Percentiles rank a stretch among this genome's conserved stretches.
Evolutionary conservation across 257 asterid species (phyloP).

Genomic region (Solanum phureja): DNA sequence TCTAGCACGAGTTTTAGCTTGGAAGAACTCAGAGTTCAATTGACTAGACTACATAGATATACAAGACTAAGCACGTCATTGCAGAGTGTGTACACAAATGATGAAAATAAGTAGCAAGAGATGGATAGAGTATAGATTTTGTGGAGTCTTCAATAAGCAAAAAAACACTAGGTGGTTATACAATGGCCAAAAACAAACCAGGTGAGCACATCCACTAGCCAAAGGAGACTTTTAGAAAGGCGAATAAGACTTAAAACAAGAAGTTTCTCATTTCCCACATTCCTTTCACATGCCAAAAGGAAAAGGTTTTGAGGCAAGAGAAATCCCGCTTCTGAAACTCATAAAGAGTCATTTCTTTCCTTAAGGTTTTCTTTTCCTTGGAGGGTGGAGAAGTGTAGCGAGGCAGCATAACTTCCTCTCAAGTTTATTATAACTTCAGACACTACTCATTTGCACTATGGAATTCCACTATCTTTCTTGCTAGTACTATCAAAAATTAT

Average conservation of each 20-base stretch:
- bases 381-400: background rate
- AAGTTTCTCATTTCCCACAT: background rate
- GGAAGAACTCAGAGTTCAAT: background rate
- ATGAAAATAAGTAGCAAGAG: background rate
- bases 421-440: background rate
- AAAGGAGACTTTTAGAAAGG: background rate
- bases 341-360: background rate
- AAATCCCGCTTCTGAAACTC: background rate
- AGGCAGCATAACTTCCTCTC: background rate
- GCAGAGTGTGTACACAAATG: background rate
- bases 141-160: background rate
- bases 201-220: background rate
- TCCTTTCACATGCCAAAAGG: background rate
- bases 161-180: background rate
- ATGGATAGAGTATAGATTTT: background rate
- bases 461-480: background rate
- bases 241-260: background rate
- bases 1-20: background rate
- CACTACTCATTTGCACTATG: background rate
- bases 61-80: background rate
- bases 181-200: background rate
- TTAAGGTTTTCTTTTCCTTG: background rate
- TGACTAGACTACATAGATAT: background rate
- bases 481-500: background rate
- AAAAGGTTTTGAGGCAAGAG: background rate